A percentile compares a stretch with the other conserved stretches of the same genome.
phyloP scores from a whole-genome alignment of 192 early-diverging fungal species.

The Spinellus fusiger region DNA sequence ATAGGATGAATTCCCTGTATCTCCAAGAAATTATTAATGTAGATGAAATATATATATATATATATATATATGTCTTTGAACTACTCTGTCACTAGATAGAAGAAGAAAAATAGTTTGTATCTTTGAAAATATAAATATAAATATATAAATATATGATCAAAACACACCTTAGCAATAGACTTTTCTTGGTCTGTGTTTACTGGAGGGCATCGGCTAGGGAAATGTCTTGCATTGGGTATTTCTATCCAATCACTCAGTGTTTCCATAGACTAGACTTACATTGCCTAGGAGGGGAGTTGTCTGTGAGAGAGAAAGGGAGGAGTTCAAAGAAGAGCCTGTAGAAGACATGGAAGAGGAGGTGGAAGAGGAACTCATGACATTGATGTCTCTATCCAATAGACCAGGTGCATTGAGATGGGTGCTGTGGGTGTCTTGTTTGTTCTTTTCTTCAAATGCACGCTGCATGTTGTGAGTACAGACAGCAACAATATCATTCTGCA shows the following conservation, averaged over 20 bases:
- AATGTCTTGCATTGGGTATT: neutral
- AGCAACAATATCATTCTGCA: slow-evolving; percentile 32
- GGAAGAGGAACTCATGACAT: neutral
- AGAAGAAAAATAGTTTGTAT: no score
- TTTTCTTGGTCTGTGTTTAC: no score
- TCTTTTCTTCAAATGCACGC: slow-evolving; percentile 8
- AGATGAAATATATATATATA: no score
- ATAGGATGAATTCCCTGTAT: no score
- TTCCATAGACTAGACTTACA: neutral
- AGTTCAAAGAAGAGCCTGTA: no score
- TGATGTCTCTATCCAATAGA: neutral
- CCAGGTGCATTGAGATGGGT: neutral
- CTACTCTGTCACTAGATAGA: no score
- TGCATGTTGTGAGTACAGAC: slow-evolving; percentile 33
- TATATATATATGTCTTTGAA: no score
- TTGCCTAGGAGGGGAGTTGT: neutral
- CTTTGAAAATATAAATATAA: no score
- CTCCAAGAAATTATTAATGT: no score
- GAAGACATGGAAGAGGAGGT: neutral
- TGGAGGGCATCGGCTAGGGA: neutral
- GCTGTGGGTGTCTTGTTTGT: neutral
- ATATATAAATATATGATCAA: no score
- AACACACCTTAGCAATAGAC: no score
- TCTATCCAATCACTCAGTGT: no score
- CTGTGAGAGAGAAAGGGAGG: neutral